A percentile compares a stretch with the other conserved stretches of the same genome.
Conservation (phyloP, 495 filamentous ascomycete species). For the Xylaria curta region DNA sequence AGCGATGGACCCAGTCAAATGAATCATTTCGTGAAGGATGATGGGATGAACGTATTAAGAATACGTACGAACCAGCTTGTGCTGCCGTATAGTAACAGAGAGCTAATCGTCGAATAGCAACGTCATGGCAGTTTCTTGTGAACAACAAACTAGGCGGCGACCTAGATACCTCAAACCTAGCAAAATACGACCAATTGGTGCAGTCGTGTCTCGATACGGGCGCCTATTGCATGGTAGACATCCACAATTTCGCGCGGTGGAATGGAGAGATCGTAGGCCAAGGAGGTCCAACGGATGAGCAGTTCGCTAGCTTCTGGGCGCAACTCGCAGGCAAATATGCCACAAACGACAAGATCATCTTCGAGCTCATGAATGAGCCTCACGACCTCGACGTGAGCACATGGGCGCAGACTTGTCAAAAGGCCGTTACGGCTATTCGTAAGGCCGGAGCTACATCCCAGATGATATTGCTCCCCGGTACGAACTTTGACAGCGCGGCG, state of each 20-base stretch:
- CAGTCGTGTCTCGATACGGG: constrained; percentile 63
- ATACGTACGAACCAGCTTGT: constrained; percentile 46
- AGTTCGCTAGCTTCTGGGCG: constrained; percentile 63
- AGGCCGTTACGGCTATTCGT: constrained; percentile 64
- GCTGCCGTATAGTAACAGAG: neutral
- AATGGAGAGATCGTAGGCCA: constrained; percentile 66
- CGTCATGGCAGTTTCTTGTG: constrained; percentile 60
- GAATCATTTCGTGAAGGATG: constrained; percentile 56
- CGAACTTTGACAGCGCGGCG: constrained; percentile 56
- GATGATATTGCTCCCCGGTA: constrained; percentile 57
- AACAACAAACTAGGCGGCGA: constrained; percentile 51
- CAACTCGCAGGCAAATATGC: constrained; percentile 64
- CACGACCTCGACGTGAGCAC: constrained; percentile 54
- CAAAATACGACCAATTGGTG: constrained; percentile 62
- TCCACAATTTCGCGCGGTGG: constrained; percentile 62
- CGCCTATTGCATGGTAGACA: constrained; percentile 64
- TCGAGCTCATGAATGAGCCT: constrained; percentile 71
- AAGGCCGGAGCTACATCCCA: constrained; percentile 62
- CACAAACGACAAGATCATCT: constrained; percentile 53
- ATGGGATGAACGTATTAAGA: constrained; percentile 59
- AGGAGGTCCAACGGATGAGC: constrained; percentile 59
- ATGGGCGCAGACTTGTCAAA: constrained; percentile 62
- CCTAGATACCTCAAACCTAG: constrained; percentile 53
- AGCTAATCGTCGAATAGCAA: constrained; percentile 39
- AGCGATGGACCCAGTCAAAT: constrained; percentile 56